A percentile compares a stretch with the other conserved stretches of the same genome.
phyloP scores from a whole-genome alignment of 1,139 yeast species.

The Candida pseudoviswanathii region DNA sequence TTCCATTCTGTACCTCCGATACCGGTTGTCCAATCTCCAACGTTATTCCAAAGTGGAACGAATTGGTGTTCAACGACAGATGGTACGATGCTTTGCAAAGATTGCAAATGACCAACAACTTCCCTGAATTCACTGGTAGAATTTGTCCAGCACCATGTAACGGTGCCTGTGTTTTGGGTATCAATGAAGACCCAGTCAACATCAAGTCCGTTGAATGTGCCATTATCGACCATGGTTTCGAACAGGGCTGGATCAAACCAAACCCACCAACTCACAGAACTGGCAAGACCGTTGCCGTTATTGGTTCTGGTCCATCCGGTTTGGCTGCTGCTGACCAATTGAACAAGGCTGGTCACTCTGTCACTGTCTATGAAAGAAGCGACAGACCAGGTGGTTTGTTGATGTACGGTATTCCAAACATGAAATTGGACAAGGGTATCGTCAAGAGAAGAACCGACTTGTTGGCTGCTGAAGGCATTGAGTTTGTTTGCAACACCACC shows the following conservation, averaged over 20 bases:
- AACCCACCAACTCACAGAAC: constrained; percentile 77
- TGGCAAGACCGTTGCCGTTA: constrained; percentile 79
- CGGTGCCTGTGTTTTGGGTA: constrained; percentile 96
- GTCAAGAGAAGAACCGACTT: constrained; percentile 93
- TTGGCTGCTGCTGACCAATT: constrained; percentile 95
- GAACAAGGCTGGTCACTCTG: constrained; percentile 92
- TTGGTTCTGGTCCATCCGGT: constrained; percentile 98
- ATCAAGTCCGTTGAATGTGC: constrained; percentile 96
- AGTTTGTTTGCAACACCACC: constrained; percentile 72
- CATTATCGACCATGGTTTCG: constrained; percentile 93
- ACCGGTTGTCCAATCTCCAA: constrained; percentile 98
- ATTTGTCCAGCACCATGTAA: constrained; percentile 99
- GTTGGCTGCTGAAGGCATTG: constrained; percentile 87
- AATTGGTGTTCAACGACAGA: constrained; percentile 89
- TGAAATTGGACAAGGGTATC: constrained; percentile 92
- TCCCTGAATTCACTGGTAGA: constrained; percentile 98
- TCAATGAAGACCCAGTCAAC: constrained; percentile 93
- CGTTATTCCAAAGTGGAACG: constrained; percentile 97
- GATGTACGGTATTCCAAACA: constrained; percentile 99
- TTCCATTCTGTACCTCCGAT: constrained; percentile 97
- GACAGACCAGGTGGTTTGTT: constrained; percentile 96
- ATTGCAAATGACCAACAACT: constrained; percentile 92
- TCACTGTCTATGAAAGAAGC: constrained; percentile 89
- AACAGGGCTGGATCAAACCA: constrained; percentile 95
- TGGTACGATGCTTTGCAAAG: constrained; percentile 95